These are phyloP conservation scores for Fistulifera pelliculosa DNA, from an alignment of 108 stramenopile genomes.

Conservation along the genomic window DNA sequence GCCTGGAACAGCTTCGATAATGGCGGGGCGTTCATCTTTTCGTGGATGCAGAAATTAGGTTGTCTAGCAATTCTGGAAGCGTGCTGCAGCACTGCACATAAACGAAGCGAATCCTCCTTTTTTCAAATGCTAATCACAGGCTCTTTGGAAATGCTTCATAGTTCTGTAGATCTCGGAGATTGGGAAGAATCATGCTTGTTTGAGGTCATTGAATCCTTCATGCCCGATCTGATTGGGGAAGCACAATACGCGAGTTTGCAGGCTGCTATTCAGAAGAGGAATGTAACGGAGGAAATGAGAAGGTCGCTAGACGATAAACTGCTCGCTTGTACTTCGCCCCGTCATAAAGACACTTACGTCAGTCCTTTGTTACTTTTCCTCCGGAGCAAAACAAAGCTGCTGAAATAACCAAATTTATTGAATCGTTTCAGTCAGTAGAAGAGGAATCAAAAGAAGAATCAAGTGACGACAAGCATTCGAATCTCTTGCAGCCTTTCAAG, in stretches of 20 bases:
- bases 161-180: too few species aligned
- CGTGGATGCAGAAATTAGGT: slow-evolving; percentile 17
- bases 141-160: slow-evolving; percentile 20
- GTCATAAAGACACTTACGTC: slow-evolving; percentile 23
- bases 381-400: slow-evolving; percentile 11
- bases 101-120: slow-evolving; percentile 19
- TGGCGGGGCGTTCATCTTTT: too few species aligned
- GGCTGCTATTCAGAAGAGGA: slow-evolving; percentile 1
- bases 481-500: slow-evolving; percentile 18
- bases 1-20: too few species aligned
- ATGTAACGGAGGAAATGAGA: slow-evolving; percentile 12
- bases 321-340: slow-evolving; percentile 15
- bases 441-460: neutral
- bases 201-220: slow-evolving; percentile 24
- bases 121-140: slow-evolving; percentile 31
- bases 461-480: slow-evolving; percentile 2
- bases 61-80: slow-evolving; percentile 31
- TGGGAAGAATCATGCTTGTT: slow-evolving; percentile 21
- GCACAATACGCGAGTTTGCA: slow-evolving; percentile 7
- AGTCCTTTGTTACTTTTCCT: slow-evolving; percentile 25
- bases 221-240: slow-evolving; percentile 23
- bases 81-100: slow-evolving; percentile 8
- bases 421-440: too few species aligned
- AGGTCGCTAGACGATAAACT: slow-evolving; percentile 18
- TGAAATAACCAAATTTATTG: neutral